A percentile compares a stretch with the other conserved stretches of the same genome.
Evolutionary conservation across 768 basidiomycete genomes (phyloP).

Genomic region (Boletus vermiculosoides): DNA sequence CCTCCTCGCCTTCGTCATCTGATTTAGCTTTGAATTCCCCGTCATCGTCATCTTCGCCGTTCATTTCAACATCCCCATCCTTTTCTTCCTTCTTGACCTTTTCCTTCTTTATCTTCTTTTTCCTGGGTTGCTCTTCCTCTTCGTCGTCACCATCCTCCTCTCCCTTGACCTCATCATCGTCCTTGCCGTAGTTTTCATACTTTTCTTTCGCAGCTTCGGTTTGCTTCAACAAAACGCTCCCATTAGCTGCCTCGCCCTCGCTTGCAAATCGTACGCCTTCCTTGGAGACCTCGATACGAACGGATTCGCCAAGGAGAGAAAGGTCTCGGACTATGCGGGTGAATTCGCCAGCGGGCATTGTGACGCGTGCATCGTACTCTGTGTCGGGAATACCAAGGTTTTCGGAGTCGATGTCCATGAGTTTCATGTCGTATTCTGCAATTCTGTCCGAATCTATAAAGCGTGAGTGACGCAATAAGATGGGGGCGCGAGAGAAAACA

Average conservation of each 20-base stretch:
- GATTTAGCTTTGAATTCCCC: slow-evolving; percentile 43
- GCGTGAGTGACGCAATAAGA: neutral
- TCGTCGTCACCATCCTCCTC: slow-evolving; percentile 42
- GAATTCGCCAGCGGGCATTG: slow-evolving; percentile 85
- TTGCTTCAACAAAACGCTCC: slow-evolving; percentile 79
- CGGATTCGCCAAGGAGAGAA: slow-evolving; percentile 85
- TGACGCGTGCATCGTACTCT: slow-evolving; percentile 91
- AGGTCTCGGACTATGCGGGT: slow-evolving; percentile 91
- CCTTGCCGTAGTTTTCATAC: slow-evolving; percentile 42
- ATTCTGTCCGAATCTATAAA: slow-evolving; percentile 81
- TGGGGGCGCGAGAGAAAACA: neutral
- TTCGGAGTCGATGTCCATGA: slow-evolving; percentile 99
- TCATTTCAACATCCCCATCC: slow-evolving; percentile 45
- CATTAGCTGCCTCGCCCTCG: slow-evolving; percentile 94
- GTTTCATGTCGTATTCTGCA: slow-evolving; percentile 98
- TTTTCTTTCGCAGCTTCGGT: slow-evolving; percentile 50
- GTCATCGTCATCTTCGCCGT: slow-evolving; percentile 48
- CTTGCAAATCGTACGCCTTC: slow-evolving; percentile 91
- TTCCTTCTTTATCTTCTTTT: slow-evolving; percentile 36
- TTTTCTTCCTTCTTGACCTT: slow-evolving; percentile 41
- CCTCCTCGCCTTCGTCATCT: slow-evolving; percentile 47
- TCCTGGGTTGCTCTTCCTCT: slow-evolving; percentile 27
- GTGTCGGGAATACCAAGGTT: slow-evolving; percentile 95
- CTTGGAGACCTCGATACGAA: slow-evolving; percentile 93
- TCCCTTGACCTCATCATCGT: slow-evolving; percentile 40